Conservation (phyloP, 352 stramenopile genomes). For the Phytopythium sindhum region DNA sequence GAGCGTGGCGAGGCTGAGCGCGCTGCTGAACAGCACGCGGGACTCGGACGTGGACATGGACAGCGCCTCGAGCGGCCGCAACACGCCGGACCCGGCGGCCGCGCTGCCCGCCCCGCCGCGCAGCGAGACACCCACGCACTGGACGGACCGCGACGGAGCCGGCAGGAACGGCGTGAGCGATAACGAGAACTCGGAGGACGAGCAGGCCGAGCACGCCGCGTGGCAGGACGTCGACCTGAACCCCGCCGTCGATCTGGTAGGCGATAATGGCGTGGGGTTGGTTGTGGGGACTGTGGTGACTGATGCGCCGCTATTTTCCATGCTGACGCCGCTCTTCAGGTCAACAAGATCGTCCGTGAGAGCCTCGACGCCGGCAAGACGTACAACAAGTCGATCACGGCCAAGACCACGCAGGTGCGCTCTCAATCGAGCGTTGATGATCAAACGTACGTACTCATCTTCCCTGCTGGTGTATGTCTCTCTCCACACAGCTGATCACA, state of each 20-base stretch:
- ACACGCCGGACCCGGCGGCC: slow-evolving; percentile 1
- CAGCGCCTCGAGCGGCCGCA: slow-evolving; percentile 11
- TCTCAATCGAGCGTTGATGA: neutral
- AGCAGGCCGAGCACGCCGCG: slow-evolving; percentile 66
- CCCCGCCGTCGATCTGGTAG: slow-evolving; percentile 69
- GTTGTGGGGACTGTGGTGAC: neutral
- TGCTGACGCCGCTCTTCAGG: slow-evolving; percentile 18
- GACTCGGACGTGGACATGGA: slow-evolving; percentile 33
- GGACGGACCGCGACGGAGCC: slow-evolving; percentile 29
- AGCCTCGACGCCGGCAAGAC: slow-evolving; percentile 76
- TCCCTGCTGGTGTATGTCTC: neutral
- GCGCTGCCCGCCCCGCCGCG: slow-evolving; percentile 3
- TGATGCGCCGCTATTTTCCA: neutral
- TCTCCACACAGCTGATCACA: slow-evolving; percentile 37
- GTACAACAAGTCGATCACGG: slow-evolving; percentile 83
- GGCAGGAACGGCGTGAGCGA: slow-evolving; percentile 53
- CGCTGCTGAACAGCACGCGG: slow-evolving; percentile 32
- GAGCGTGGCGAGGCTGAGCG: slow-evolving; percentile 28
- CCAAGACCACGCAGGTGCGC: slow-evolving; percentile 63
- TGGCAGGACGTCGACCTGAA: slow-evolving; percentile 84
- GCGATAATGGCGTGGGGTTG: slow-evolving; percentile 6
- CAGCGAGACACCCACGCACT: slow-evolving; percentile 16
- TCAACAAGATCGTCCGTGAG: slow-evolving; percentile 61
- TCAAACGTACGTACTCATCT: neutral
- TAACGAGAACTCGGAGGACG: slow-evolving; percentile 81